Evolutionary conservation across 2,329 filamentous ascomycete species (phyloP).

Genomic region (Aotearoamyces nothofagi): DNA sequence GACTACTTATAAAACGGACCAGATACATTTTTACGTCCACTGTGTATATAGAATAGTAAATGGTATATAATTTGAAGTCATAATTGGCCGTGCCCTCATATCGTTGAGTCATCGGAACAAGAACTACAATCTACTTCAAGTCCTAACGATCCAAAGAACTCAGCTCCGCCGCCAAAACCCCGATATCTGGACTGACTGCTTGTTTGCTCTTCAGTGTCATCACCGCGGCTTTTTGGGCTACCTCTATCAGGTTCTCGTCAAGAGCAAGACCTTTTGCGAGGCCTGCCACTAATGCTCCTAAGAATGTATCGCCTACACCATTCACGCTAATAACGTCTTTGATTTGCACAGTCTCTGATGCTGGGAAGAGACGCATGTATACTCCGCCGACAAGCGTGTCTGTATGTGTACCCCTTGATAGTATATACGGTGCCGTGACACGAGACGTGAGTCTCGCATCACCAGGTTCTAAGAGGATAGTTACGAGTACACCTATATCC

Average conservation of each 20-base stretch:
- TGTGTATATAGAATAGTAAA: too few relatives aligned
- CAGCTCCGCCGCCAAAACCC: constrained; percentile 10
- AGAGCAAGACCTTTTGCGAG: constrained; percentile 34
- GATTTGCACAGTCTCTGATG: constrained; percentile 41
- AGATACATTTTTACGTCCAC: too few relatives aligned
- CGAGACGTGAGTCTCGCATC: constrained; percentile 52
- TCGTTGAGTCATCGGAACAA: too few relatives aligned
- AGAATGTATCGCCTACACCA: constrained; percentile 84
- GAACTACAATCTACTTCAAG: too few relatives aligned
- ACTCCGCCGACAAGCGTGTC: constrained; percentile 52
- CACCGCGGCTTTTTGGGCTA: constrained; percentile 71
- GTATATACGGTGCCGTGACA: constrained; percentile 51
- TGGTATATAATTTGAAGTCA: too few relatives aligned
- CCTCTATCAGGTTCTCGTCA: constrained; percentile 48
- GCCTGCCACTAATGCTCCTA: constrained; percentile 72
- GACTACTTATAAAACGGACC: too few relatives aligned
- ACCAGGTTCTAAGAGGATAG: constrained; percentile 49
- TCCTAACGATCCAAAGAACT: too few relatives aligned
- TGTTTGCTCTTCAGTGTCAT: constrained; percentile 62
- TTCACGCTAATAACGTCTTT: constrained; percentile 76
- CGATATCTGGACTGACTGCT: constrained; percentile 46
- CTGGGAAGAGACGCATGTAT: constrained; percentile 58
- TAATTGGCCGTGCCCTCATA: too few relatives aligned
- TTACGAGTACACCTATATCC: too few relatives aligned
- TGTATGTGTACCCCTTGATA: constrained; percentile 43